Base-by-base conservation (phyloP, 345 rosid genomes). In the Arabis hirsuta region DNA sequence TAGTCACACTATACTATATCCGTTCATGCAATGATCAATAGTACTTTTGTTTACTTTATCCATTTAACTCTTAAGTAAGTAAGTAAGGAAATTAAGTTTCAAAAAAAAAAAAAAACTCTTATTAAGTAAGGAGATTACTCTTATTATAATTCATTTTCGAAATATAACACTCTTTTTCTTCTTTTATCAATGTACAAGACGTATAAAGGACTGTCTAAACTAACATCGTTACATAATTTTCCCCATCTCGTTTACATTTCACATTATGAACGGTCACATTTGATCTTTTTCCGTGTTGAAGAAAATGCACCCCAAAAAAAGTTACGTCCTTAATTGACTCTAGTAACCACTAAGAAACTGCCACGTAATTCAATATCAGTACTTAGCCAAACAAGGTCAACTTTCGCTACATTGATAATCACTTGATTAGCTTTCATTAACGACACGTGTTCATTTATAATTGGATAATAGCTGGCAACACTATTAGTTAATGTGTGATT, bases 391-490 rank as follows among this genome's bases (percentile, higher is more conserved):
- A 22, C 61, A 58, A 51, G 72, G 73, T 73, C 72, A 73, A 73
- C 73, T 60, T 51, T 65, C 12, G 29, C 24, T 65, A 5, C 65
- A 47, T 16, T 41, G 19, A 31, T 31, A 50, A 64, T 48, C 39
- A 45, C 50, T 9, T 64, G 36, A 45, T 65, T 66, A 66, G 55
- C 39, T 51, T 51, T 74, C 26, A 24, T 22, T 3, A 5, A 24
- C 32, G 14, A 5, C 38, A 53, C 73, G 44, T 60, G 62, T 26
- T 12, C 0, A 44, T 0, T 11, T 26, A 2, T 74, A 20, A 67
- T 34, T 67, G 73, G 69, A 6, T 6, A 3, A 14, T 60, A 60
- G 78, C 62, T 74, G 73, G 55, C 62, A 74, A 4, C 41, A n/a
- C 14, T 42, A 9, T 52, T 42, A 39, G 43, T 24, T 26, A 9